These are phyloP conservation scores for Cutaneotrichosporon curvatum DNA, from an alignment of 1,284 basidiomycete genomes.

Conservation along the genomic window DNA sequence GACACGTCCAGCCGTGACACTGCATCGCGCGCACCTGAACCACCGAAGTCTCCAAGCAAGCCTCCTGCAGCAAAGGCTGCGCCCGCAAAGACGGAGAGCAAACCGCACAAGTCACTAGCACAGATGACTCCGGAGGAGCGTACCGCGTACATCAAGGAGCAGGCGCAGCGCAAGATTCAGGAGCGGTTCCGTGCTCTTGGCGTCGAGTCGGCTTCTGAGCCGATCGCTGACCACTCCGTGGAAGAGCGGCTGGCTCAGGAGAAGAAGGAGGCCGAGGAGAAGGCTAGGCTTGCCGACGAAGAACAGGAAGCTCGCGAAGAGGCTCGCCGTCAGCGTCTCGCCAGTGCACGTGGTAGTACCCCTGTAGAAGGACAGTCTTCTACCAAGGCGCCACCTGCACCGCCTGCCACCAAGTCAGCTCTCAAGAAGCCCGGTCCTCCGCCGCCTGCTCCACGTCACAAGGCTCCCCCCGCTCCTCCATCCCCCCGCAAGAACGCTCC, in stretches of 20 bases:
- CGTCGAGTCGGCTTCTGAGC: conserved; percentile 53
- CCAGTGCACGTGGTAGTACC: conserved; percentile 51
- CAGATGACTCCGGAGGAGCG: conserved; percentile 82
- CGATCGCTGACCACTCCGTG: conserved; percentile 62
- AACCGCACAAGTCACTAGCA: conserved; percentile 49
- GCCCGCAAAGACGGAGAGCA: conserved; percentile 46
- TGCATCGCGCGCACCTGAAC: not conserved
- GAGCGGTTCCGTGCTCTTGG: conserved; percentile 85
- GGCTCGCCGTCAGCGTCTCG: conserved; percentile 59
- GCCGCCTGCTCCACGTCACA: conserved; percentile 27
- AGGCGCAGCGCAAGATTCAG: conserved; percentile 77
- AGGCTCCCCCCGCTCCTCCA: conserved; percentile 23
- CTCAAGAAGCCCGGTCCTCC: conserved; percentile 29
- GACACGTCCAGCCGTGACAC: no score
- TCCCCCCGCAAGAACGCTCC: conserved; percentile 20
- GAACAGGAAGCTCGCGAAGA: conserved; percentile 70
- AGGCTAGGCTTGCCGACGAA: conserved; percentile 62
- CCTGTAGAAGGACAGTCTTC: conserved; percentile 48
- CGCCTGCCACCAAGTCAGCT: conserved; percentile 33
- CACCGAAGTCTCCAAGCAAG: conserved; percentile 25
- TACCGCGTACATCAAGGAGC: conserved; percentile 66
- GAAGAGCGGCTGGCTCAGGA: conserved; percentile 76
- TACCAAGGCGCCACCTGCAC: conserved; percentile 28
- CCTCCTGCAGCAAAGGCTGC: conserved; percentile 43
- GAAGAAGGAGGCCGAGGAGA: conserved; percentile 77